Evolutionary conservation across 129 eudicot species (phyloP).

Genomic region (carrot (Daucus carota)): DH1_v3.0 NC_030389.2:26012001-26012500

Average conservation of each 20-base stretch:
- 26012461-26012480: not conserved
- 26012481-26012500: not conserved
- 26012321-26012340: not conserved
- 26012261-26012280: not conserved
- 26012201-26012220: not conserved
- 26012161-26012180: constrained; percentile 6
- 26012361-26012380: not conserved
- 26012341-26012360: not conserved
- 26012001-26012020: not conserved
- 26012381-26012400: not conserved
- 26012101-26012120: not conserved
- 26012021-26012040: not conserved
- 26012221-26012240: not conserved
- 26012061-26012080: not conserved
- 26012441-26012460: not conserved
- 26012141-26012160: constrained; percentile 8
- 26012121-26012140: not conserved
- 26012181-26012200: not conserved
- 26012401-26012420: not conserved
- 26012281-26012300: not conserved
- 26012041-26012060: not conserved
- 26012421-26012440: not conserved
- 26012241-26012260: constrained; percentile 1
- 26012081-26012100: not conserved
- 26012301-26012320: not conserved